Conservation (phyloP, 495 filamentous ascomycete species). For the Aspergillus asperescens region DNA sequence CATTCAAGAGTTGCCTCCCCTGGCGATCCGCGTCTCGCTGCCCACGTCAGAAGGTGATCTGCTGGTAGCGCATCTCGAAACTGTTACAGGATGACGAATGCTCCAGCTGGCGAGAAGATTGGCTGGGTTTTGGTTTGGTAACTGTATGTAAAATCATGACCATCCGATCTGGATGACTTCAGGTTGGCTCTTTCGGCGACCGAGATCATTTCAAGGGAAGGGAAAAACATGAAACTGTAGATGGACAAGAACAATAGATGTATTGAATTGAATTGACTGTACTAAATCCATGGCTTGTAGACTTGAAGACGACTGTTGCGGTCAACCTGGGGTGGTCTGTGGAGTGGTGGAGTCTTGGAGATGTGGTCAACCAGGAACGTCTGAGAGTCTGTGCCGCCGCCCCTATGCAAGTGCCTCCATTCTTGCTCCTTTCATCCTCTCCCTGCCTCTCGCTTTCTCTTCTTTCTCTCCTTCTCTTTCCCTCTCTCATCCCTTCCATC, state of each 20-base stretch:
- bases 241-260: too few relatives aligned
- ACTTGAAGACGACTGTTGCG: too few relatives aligned
- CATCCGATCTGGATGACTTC: neutral
- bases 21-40: constrained; percentile 8
- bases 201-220: too few relatives aligned
- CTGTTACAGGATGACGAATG: constrained; percentile 15
- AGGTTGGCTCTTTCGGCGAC: too few relatives aligned
- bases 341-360: neutral
- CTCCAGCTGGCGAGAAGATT: constrained; percentile 6
- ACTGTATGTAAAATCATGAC: neutral
- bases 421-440: neutral
- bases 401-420: neutral
- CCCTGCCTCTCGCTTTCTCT: neutral
- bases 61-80: constrained; percentile 5
- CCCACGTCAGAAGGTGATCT: constrained; percentile 9
- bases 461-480: constrained; percentile 15
- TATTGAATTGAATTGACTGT: too few relatives aligned
- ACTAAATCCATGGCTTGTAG: too few relatives aligned
- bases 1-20: neutral
- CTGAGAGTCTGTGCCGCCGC: neutral
- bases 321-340: neutral
- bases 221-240: too few relatives aligned
- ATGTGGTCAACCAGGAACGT: neutral
- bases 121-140: neutral
- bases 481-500: constrained; percentile 17